Evolutionary conservation across 2,329 filamentous ascomycete genomes (phyloP).

Genomic region (Cytospora chrysosperma): DNA sequence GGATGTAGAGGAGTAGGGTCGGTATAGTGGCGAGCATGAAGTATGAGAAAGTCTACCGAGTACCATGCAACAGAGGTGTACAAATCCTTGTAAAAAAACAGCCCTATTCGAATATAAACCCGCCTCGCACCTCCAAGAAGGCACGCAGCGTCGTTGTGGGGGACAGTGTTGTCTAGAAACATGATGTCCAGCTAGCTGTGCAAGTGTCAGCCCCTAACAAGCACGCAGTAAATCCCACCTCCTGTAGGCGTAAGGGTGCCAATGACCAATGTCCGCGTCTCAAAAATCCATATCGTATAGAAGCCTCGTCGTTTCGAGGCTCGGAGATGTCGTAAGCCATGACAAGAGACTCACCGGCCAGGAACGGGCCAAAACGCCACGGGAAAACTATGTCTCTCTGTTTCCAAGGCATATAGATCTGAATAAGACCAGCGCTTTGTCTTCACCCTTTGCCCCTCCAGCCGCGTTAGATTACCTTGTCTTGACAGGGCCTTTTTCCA

Average conservation of each 20-base stretch:
- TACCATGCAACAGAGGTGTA: not conserved
- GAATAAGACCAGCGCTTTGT: too few species aligned
- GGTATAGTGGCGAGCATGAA: not conserved
- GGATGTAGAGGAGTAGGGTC: constrained; percentile 33
- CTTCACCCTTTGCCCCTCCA: too few species aligned
- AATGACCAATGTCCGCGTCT: too few species aligned
- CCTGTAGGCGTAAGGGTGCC: too few species aligned
- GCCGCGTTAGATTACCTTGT: too few species aligned
- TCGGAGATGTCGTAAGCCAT: not conserved
- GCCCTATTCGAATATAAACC: not conserved
- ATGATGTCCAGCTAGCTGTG: not conserved
- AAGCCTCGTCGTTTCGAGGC: too few species aligned
- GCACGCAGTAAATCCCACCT: not conserved
- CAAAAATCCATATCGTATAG: not conserved
- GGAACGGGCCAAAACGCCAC: not conserved
- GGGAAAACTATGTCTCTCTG: not conserved
- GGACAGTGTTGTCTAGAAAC: not conserved
- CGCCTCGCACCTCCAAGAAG: not conserved
- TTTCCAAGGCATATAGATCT: too few species aligned
- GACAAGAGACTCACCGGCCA: not conserved
- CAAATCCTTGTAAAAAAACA: constrained; percentile 14
- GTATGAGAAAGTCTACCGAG: not conserved
- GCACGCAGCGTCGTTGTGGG: not conserved
- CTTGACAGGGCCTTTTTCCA: too few species aligned
- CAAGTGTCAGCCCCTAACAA: not conserved